Percentiles rank a stretch among this genome's conserved stretches.
These are phyloP conservation scores for Aspergillus ellipticus DNA, from an alignment of 495 filamentous ascomycete genomes.

Conservation along the genomic window DNA sequence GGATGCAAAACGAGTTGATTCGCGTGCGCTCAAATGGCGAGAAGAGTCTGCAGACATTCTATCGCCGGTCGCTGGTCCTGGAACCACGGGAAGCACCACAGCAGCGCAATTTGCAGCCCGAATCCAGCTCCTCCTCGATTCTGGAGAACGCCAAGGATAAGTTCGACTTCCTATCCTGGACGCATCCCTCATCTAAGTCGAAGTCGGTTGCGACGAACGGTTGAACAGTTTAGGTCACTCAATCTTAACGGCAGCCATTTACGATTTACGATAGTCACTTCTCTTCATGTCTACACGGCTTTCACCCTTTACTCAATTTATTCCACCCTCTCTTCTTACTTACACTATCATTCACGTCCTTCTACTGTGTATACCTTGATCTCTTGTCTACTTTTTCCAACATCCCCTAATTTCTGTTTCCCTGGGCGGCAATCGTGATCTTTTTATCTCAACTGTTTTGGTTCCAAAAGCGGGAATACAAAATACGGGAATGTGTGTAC, in stretches of 20 bases:
- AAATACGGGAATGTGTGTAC: not conserved
- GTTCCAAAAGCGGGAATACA: not conserved
- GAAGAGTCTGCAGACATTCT: slow-evolving; percentile 72
- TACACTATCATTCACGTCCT: slow-evolving; percentile 1
- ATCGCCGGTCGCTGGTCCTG: slow-evolving; percentile 81
- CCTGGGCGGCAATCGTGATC: not conserved
- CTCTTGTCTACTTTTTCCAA: too few species aligned
- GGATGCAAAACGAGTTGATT: slow-evolving; percentile 82
- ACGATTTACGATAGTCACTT: slow-evolving; percentile 15
- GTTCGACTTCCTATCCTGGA: slow-evolving; percentile 56
- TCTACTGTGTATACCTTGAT: slow-evolving; percentile 17
- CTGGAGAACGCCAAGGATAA: slow-evolving; percentile 54
- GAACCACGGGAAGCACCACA: slow-evolving; percentile 67
- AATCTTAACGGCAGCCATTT: slow-evolving; percentile 10
- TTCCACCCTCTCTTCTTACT: not conserved
- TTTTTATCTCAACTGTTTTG: not conserved
- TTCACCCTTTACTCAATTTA: not conserved
- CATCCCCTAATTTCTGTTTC: not conserved
- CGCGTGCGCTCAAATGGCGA: slow-evolving; percentile 77
- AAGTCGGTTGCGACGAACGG: slow-evolving; percentile 46
- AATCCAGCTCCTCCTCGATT: slow-evolving; percentile 43
- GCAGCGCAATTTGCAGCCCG: slow-evolving; percentile 21
- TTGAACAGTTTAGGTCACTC: slow-evolving; percentile 18
- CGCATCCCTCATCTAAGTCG: slow-evolving; percentile 46
- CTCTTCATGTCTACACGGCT: slow-evolving; percentile 14